Evolutionary conservation across 1,139 yeast species (phyloP), one percentile per base, ranked within the genome.

Genomic region (Kurtzmaniella quercitrusa): DNA sequence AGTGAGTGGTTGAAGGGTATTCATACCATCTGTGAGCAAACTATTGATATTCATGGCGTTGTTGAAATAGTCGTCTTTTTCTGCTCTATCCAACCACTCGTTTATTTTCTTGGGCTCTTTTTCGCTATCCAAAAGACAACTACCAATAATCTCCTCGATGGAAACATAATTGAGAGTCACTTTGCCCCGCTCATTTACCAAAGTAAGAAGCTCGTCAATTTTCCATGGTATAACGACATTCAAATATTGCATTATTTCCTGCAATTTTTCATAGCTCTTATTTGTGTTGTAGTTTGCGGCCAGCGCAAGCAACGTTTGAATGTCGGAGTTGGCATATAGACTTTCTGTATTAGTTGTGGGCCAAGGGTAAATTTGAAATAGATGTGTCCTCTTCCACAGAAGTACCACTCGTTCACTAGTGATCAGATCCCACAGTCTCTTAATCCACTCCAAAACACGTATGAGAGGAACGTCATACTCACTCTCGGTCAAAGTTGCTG

Each of bases 121-220:
- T 19, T 45, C 50, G 14, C 49, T 52, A 38, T 77, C 82, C 55
- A 76, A 75, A 9, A 79, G 66, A 50, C 86, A 80, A 56, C 84
- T 76, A 19, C 80, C 80, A 3, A 81, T 79, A 38, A 81, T 73
- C 50, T 82, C 87, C 45, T 76, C 82, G 41, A 79, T 78, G n/a
- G 85, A 79, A 11, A 76, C 67, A 54, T 80, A 82, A 46, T 66
- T 69, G n/a, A 70, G 54, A 1, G 78, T 75, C 21, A 78, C 72
- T 50, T 74, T 76, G 36, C 78, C 80, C 45, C 80, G 64, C 55
- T 82, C 88, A 42, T 80, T 75, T 7, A 78, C 76, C 39, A 82
- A 60, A 26, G 80, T 82, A 39, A 80, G 52, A 26, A 82, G 56
- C 48, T 78, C 78, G 41, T 76, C 78, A 23, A 74, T 65, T 42